Percentiles rank a stretch among this genome's conserved stretches.
Conservation (phyloP, 345 rosid genomes). For the Hibiscus syriacus region DNA sequence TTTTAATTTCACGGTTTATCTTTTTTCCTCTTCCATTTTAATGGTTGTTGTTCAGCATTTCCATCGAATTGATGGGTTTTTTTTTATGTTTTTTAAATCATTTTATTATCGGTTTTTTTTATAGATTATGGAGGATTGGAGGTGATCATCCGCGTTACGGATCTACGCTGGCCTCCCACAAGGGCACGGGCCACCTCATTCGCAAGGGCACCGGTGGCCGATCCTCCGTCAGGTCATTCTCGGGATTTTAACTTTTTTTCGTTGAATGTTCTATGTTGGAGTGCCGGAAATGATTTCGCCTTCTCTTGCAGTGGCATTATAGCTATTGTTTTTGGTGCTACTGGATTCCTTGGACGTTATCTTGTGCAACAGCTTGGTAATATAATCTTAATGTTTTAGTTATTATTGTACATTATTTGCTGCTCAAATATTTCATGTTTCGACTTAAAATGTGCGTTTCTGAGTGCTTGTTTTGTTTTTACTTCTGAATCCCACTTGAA, state of each 20-base stretch:
- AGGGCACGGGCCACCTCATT: conserved; percentile 71
- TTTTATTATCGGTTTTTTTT: conserved; percentile 1
- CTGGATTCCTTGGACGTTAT: conserved; percentile 98
- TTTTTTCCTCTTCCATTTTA: background rate
- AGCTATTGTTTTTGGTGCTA: conserved; percentile 96
- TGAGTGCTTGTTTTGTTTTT: background rate
- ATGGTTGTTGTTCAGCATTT: background rate
- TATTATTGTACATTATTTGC: too few species aligned
- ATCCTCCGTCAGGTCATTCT: conserved; percentile 83
- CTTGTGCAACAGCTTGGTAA: conserved; percentile 97
- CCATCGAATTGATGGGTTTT: background rate
- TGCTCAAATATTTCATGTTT: too few species aligned
- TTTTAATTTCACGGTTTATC: too few species aligned
- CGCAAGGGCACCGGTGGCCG: conserved; percentile 99
- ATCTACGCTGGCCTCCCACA: conserved; percentile 55
- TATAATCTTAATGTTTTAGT: conserved; percentile 12
- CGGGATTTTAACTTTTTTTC: background rate
- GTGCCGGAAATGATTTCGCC: background rate
- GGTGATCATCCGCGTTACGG: conserved; percentile 51
- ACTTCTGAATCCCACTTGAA: background rate
- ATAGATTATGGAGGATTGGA: conserved; percentile 61
- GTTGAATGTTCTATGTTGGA: background rate
- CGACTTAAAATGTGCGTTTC: too few species aligned
- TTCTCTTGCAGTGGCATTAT: conserved; percentile 68
- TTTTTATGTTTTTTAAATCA: background rate